Evolutionary conservation across 2,329 filamentous ascomycete species (phyloP).

Genomic region (Trichoderma simmonsii): DNA sequence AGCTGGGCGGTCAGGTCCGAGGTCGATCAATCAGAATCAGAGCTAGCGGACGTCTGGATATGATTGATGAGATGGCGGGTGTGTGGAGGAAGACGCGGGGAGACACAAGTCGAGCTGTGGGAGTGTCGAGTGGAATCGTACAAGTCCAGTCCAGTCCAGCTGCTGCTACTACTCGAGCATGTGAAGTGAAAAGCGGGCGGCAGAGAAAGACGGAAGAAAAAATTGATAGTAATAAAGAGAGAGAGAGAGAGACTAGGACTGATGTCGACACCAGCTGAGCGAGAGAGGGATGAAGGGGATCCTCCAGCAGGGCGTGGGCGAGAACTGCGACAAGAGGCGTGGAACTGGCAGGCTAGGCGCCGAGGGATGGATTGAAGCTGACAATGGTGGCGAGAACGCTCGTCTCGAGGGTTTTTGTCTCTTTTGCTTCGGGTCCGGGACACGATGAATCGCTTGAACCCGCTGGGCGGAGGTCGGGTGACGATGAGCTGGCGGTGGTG

Average conservation of each 20-base stretch:
- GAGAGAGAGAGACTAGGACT: not conserved
- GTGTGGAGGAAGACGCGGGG: not conserved
- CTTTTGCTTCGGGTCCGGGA: not conserved
- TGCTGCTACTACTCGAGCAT: not conserved
- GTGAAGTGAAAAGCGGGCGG: not conserved
- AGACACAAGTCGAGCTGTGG: not conserved
- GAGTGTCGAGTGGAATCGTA: not conserved
- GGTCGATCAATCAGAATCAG: conserved; percentile 6
- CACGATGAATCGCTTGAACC: not conserved
- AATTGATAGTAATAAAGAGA: not conserved
- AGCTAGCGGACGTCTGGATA: not conserved
- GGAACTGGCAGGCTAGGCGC: not conserved
- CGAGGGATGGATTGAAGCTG: not conserved
- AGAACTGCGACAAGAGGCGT: not conserved
- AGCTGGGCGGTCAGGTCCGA: conserved; percentile 12
- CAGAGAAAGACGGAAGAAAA: not conserved
- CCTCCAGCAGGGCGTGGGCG: not conserved
- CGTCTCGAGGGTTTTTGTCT: not conserved
- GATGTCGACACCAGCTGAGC: not conserved
- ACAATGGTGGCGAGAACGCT: not conserved
- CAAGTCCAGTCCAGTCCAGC: not conserved
- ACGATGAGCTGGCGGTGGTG: conserved; percentile 16
- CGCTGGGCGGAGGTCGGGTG: conserved; percentile 13
- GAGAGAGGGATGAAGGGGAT: not conserved
- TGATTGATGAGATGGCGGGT: not conserved